Conservation (phyloP, 2,329 filamentous ascomycete genomes). For the Venturia oleaginea region DNA sequence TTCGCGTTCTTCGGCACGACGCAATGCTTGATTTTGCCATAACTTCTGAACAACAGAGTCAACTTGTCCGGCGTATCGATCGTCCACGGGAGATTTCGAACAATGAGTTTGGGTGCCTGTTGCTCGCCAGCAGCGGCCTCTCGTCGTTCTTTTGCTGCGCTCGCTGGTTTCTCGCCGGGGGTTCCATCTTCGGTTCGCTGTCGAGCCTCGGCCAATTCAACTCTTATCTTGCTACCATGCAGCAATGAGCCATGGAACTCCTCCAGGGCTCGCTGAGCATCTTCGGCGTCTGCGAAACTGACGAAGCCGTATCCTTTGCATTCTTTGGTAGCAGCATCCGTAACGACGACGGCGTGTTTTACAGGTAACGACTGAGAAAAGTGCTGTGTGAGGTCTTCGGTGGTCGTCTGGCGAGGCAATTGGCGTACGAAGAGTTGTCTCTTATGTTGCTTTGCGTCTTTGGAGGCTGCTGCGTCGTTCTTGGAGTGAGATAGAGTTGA, state of each 20-base stretch:
- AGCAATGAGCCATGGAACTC: constrained; percentile 72
- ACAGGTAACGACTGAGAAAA: constrained; percentile 93
- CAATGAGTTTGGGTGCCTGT: constrained; percentile 70
- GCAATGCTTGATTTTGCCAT: constrained; percentile 82
- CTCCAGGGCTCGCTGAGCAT: constrained; percentile 70
- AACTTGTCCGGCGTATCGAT: constrained; percentile 81
- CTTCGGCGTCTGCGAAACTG: constrained; percentile 88
- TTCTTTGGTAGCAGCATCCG: constrained; percentile 74
- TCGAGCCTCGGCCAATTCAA: constrained; percentile 82
- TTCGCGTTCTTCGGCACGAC: constrained; percentile 67
- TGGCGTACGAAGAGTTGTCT: constrained; percentile 78
- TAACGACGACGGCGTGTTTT: constrained; percentile 90
- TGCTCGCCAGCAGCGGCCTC: not conserved
- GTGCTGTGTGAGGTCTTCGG: constrained; percentile 72
- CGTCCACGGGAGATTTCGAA: constrained; percentile 93
- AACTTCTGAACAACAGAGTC: constrained; percentile 69
- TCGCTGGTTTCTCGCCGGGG: constrained; percentile 41
- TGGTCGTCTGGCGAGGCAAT: constrained; percentile 68
- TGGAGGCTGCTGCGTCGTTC: constrained; percentile 14
- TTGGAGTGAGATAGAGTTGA: constrained; percentile 13
- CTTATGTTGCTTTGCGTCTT: constrained; percentile 19
- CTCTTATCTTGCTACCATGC: constrained; percentile 69
- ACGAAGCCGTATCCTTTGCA: constrained; percentile 95
- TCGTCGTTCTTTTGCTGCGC: constrained; percentile 50
- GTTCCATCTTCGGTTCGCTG: constrained; percentile 48